Percentiles rank a stretch among this genome's conserved stretches.
phyloP scores from a whole-genome alignment of 108 stramenopile genomes.

The Pseudonitzschia delicatissima region DNA sequence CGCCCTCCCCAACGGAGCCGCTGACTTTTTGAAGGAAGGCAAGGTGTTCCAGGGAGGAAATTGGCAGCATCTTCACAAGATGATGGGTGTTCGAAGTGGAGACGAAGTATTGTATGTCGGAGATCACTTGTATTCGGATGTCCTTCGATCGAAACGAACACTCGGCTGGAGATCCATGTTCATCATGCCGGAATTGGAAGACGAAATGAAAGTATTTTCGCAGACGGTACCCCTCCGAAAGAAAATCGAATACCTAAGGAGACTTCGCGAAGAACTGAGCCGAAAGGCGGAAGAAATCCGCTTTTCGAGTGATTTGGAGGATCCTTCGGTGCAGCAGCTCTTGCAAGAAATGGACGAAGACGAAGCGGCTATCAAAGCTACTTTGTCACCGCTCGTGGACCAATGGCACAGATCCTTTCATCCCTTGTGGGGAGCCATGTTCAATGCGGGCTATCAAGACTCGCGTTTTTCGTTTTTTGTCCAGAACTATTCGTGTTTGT shows the following conservation, averaged over 20 bases:
- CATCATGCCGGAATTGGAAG: constrained; percentile 85
- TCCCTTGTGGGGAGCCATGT: constrained; percentile 86
- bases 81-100: constrained; percentile 85
- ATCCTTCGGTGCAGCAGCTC: constrained; percentile 30
- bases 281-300: constrained; percentile 45
- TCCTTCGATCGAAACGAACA: constrained; percentile 88
- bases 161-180: constrained; percentile 95
- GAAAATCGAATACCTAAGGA: constrained; percentile 55
- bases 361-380: constrained; percentile 61
- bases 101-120: constrained; percentile 96
- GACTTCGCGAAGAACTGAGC: constrained; percentile 63
- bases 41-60: constrained; percentile 95
- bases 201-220: constrained; percentile 74
- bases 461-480: constrained; percentile 93
- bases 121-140: constrained; percentile 95
- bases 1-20: constrained; percentile 63
- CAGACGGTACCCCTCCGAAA: constrained; percentile 40
- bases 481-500: constrained; percentile 92
- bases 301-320: constrained; percentile 22
- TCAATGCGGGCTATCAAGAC: constrained; percentile 93
- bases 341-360: constrained; percentile 67
- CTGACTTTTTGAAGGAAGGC: constrained; percentile 79
- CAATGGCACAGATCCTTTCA: constrained; percentile 76
- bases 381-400: constrained; percentile 43
- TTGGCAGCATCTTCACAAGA: constrained; percentile 87